A percentile compares a stretch with the other conserved stretches of the same genome.
phyloP scores from a whole-genome alignment of 108 stramenopile species.

The Fragilaria crotonensis region DNA sequence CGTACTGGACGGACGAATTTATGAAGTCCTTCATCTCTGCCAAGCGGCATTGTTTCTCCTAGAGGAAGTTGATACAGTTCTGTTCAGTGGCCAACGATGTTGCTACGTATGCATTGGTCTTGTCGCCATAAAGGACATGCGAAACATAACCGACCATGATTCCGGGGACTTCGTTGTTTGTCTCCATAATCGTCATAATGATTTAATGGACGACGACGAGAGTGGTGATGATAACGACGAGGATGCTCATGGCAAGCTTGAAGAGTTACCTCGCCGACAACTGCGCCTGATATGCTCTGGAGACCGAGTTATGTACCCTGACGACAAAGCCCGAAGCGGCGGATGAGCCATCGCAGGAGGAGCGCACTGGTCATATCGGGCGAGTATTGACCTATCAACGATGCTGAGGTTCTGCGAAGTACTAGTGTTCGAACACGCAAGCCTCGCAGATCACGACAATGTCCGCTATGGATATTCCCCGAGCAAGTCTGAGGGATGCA shows the following conservation, averaged over 20 bases:
- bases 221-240: slow-evolving; percentile 1
- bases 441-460: not conserved
- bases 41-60: slow-evolving; percentile 15
- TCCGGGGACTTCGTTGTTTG: not conserved
- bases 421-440: not conserved
- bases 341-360: not conserved
- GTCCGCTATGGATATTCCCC: not conserved
- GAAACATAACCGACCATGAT: not conserved
- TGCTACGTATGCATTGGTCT: slow-evolving; percentile 21
- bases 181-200: not conserved
- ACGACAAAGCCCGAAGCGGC: not conserved
- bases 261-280: slow-evolving; percentile 15
- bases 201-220: not conserved
- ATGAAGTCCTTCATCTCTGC: slow-evolving; percentile 5
- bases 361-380: not conserved
- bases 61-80: slow-evolving; percentile 7
- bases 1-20: not conserved
- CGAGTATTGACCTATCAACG: not conserved
- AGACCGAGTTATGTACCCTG: slow-evolving; percentile 16
- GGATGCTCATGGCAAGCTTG: slow-evolving; percentile 3
- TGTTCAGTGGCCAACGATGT: not conserved
- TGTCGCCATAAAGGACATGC: slow-evolving; percentile 25
- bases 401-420: not conserved
- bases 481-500: not conserved
- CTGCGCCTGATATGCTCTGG: slow-evolving; percentile 15